These are phyloP conservation scores for Pholiota molesta DNA, from an alignment of 768 basidiomycete genomes.

Conservation along the genomic window DNA sequence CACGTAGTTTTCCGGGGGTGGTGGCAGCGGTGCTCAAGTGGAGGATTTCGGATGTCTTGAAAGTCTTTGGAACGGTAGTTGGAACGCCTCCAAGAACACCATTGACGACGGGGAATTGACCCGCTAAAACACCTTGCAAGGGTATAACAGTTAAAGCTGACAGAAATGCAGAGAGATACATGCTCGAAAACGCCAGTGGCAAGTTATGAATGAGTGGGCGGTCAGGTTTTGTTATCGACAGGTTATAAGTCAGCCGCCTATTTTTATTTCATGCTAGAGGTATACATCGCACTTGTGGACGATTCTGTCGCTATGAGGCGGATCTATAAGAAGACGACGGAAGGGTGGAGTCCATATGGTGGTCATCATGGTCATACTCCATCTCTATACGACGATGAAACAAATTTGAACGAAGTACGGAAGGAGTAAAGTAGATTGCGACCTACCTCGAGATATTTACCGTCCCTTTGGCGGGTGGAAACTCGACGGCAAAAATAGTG, in stretches of 20 bases:
- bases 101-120: constrained; percentile 51
- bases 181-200: not conserved
- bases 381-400: not conserved
- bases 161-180: constrained; percentile 12
- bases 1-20: constrained; percentile 53
- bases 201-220: not conserved
- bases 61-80: constrained; percentile 10
- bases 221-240: not conserved
- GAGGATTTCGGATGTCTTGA: constrained; percentile 8
- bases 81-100: constrained; percentile 55
- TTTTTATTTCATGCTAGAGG: not conserved
- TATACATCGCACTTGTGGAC: not conserved
- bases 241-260: not conserved
- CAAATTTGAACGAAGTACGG: no score
- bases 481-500: no score
- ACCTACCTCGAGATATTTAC: no score
- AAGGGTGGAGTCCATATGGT: not conserved
- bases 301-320: not conserved
- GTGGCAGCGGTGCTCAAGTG: constrained; percentile 25
- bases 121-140: constrained; percentile 22
- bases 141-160: constrained; percentile 10
- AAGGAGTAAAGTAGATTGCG: no score
- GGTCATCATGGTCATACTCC: not conserved
- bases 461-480: no score
- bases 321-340: not conserved